phyloP scores from a whole-genome alignment of 1,284 basidiomycete genomes.

The Ceratobasidium sp. region DNA sequence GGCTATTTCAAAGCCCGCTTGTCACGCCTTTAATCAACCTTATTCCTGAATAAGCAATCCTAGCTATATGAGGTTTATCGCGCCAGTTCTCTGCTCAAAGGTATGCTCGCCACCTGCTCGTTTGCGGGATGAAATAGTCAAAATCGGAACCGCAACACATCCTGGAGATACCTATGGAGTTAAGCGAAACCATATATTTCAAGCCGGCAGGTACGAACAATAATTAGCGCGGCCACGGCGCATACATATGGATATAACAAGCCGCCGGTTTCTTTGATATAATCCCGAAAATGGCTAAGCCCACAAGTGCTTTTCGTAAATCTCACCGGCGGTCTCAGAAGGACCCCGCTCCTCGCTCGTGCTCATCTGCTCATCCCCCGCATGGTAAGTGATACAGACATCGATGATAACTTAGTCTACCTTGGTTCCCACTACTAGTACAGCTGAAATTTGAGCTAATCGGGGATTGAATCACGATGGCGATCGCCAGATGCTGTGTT shows the following conservation, averaged over 20 bases:
- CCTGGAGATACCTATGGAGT: too few relatives aligned
- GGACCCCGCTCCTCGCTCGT: slow-evolving; percentile 2
- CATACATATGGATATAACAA: neutral
- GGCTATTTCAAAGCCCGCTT: slow-evolving; percentile 3
- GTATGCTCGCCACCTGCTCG: neutral
- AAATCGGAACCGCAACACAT: too few relatives aligned
- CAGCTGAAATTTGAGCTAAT: neutral
- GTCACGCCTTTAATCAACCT: neutral
- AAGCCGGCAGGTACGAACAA: too few relatives aligned
- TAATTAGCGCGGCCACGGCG: too few relatives aligned
- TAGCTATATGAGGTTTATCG: slow-evolving; percentile 1
- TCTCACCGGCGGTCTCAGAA: neutral
- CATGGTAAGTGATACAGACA: neutral
- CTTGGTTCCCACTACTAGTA: neutral
- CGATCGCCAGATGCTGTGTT: neutral
- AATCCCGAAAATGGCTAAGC: neutral
- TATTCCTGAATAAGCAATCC: neutral
- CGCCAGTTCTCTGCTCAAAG: neutral
- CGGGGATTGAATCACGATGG: neutral
- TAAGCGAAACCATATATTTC: too few relatives aligned
- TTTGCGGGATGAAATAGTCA: neutral
- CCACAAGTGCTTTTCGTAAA: neutral
- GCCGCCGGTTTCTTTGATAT: neutral
- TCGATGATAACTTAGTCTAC: neutral
- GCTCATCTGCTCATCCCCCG: neutral